Percentiles rank a stretch among this genome's conserved stretches.
Conservation (phyloP, 441 rosid genomes). For the Euphorbia celastroides region DNA sequence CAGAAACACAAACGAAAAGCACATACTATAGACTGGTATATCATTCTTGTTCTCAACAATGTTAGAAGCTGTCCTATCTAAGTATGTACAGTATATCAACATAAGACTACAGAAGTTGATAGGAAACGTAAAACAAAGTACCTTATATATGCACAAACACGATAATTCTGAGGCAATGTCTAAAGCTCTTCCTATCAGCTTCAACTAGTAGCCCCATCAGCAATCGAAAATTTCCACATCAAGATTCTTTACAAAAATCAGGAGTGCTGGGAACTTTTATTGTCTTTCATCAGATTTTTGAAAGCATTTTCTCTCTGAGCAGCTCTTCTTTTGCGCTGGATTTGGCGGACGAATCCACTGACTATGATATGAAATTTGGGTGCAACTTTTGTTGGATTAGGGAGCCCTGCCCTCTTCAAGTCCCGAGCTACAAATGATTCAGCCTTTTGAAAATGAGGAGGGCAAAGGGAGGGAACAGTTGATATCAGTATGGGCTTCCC, state of each 20-base stretch:
- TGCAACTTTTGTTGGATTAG: slow-evolving; percentile 58
- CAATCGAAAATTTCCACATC: not conserved
- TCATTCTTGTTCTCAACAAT: not conserved
- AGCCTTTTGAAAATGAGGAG: slow-evolving; percentile 63
- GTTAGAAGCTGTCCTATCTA: not conserved
- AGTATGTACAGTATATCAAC: not conserved
- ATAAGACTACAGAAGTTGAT: not conserved
- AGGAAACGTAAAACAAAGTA: slow-evolving; percentile 7
- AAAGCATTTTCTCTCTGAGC: slow-evolving; percentile 21
- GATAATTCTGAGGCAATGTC: slow-evolving; percentile 16
- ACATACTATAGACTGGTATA: not conserved
- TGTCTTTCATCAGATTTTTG: slow-evolving; percentile 22
- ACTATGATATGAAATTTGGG: slow-evolving; percentile 74
- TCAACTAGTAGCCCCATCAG: slow-evolving; percentile 6
- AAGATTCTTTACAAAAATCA: slow-evolving; percentile 1
- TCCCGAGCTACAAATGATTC: slow-evolving; percentile 57
- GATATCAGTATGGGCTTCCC: slow-evolving; percentile 70
- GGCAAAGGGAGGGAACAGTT: slow-evolving; percentile 60
- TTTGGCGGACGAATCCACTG: slow-evolving; percentile 60
- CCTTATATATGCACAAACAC: slow-evolving; percentile 21
- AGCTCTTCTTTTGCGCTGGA: slow-evolving; percentile 69
- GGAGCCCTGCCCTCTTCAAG: slow-evolving; percentile 63
- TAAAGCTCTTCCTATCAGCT: slow-evolving; percentile 14
- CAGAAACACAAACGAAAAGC: not conserved
- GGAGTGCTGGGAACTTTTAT: slow-evolving; percentile 15